Conservation (phyloP, 1,284 basidiomycete genomes). For the Heliocybe sulcata region DNA sequence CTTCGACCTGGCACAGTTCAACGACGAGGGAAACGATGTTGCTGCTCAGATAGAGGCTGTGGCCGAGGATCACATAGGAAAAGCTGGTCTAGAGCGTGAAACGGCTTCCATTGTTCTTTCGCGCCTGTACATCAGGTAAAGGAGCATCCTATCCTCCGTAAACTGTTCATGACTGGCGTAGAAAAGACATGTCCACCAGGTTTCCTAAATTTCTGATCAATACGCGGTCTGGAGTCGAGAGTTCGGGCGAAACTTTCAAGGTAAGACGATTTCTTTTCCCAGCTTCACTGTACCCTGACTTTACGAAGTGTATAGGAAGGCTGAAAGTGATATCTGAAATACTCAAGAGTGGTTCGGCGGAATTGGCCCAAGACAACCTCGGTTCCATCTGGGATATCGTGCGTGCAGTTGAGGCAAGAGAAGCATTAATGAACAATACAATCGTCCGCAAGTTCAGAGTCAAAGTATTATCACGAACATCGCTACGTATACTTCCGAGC, state of each 20-base stretch:
- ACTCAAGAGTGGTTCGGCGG: constrained; percentile 55
- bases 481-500: constrained; percentile 56
- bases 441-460: constrained; percentile 58
- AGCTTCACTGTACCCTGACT: background rate
- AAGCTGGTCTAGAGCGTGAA: constrained; percentile 78
- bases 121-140: constrained; percentile 71
- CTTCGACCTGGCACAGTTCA: constrained; percentile 85
- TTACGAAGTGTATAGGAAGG: constrained; percentile 54
- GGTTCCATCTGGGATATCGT: constrained; percentile 37
- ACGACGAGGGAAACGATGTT: constrained; percentile 44
- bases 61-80: constrained; percentile 54
- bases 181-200: constrained; percentile 52
- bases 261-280: constrained; percentile 27
- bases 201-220: constrained; percentile 43
- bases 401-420: constrained; percentile 29
- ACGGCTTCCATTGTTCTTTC: constrained; percentile 70
- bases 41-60: constrained; percentile 49
- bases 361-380: constrained; percentile 41
- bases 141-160: background rate
- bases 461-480: constrained; percentile 60
- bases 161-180: constrained; percentile 21
- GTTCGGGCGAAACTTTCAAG: constrained; percentile 37
- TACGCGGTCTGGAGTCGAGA: constrained; percentile 33
- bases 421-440: constrained; percentile 44
- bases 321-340: constrained; percentile 74